Conservation (phyloP, 2,329 filamentous ascomycete genomes). For the Ceratocystiopsis minuta region DNA sequence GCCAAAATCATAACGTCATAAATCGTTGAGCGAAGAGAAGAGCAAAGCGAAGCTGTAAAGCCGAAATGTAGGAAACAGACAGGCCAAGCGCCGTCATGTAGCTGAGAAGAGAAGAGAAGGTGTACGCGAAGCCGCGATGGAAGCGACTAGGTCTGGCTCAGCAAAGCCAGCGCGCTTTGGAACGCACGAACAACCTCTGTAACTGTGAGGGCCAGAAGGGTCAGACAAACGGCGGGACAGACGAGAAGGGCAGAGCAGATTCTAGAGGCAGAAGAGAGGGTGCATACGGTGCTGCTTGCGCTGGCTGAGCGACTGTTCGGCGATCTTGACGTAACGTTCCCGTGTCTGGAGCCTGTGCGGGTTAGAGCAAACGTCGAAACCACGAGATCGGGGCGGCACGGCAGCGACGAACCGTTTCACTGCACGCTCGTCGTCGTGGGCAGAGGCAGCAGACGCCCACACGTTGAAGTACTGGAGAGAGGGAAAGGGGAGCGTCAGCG, state of each 20-base stretch:
- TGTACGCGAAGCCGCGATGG: no score
- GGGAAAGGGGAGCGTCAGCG: no score
- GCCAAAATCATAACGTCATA: no score
- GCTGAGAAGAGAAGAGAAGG: no score
- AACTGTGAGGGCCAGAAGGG: conserved; percentile 19
- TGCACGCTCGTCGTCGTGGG: conserved; percentile 59
- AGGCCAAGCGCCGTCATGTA: no score
- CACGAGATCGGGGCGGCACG: no score
- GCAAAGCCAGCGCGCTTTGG: conserved; percentile 39
- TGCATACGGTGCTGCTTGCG: conserved; percentile 67
- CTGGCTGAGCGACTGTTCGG: conserved; percentile 51
- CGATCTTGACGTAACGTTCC: conserved; percentile 54
- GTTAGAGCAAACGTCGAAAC: no score
- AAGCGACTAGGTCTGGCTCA: conserved; percentile 21
- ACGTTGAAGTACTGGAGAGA: conserved; percentile 50
- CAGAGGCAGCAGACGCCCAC: conserved; percentile 58
- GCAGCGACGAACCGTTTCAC: conserved; percentile 53
- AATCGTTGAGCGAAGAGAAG: no score
- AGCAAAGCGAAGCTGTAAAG: no score
- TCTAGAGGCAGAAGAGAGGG: background rate
- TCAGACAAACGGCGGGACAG: conserved; percentile 13
- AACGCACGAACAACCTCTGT: conserved; percentile 43
- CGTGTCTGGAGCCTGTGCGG: conserved; percentile 53
- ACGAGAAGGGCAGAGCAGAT: background rate
- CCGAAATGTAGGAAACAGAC: no score